These are phyloP conservation scores for Aspergillus awamori DNA, from an alignment of 2,329 filamentous ascomycete species.

Conservation along the genomic window DNA sequence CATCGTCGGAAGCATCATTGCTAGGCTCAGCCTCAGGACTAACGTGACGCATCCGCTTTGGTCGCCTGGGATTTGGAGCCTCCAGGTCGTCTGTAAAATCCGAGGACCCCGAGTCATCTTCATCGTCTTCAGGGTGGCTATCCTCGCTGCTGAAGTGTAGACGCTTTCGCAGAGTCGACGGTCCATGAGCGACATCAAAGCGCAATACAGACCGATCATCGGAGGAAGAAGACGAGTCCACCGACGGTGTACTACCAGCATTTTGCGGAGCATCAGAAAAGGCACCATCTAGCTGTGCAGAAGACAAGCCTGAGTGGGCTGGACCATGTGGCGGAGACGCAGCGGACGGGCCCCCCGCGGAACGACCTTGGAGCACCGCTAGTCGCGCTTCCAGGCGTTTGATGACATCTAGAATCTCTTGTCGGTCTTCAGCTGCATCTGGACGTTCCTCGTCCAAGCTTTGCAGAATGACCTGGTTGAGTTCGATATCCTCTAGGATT, in stretches of 20 bases:
- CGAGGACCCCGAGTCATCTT: constrained; percentile 5
- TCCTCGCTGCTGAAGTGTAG: constrained; percentile 3
- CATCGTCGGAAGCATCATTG: background rate
- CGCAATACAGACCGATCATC: too few relatives aligned
- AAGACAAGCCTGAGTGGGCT: background rate
- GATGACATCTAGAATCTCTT: constrained; percentile 32
- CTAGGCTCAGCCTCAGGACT: background rate
- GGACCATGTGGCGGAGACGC: constrained; percentile 2
- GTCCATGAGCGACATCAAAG: too few relatives aligned
- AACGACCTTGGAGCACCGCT: constrained; percentile 25
- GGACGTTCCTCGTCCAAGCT: constrained; percentile 33
- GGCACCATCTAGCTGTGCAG: constrained; percentile 23
- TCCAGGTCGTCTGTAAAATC: constrained; percentile 16
- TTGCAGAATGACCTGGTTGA: constrained; percentile 35
- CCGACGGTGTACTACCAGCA: constrained; percentile 1
- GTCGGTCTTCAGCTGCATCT: constrained; percentile 26
- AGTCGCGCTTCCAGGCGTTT: constrained; percentile 29
- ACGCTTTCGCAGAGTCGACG: constrained; percentile 20
- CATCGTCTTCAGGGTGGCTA: background rate
- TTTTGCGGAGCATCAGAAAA: background rate
- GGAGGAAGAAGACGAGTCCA: background rate
- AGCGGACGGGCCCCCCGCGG: constrained; percentile 2
- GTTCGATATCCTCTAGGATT: constrained; percentile 36
- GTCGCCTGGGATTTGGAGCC: constrained; percentile 15
- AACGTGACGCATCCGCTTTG: constrained; percentile 1